phyloP scores from a whole-genome alignment of 306 rosid genomes.

The Gastrolobium villosum region DNA sequence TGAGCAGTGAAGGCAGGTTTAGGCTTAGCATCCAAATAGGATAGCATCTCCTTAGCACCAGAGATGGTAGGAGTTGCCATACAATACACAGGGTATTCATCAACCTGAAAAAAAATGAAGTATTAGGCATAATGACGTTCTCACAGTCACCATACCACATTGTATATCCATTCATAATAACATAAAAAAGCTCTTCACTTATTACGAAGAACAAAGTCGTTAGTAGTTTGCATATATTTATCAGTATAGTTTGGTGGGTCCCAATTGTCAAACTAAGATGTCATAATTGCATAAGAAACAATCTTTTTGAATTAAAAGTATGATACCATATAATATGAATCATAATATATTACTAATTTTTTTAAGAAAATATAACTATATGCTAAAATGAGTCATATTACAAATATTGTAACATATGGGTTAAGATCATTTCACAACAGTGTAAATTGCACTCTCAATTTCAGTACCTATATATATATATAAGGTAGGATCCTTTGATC shows the following conservation, averaged over 20 bases:
- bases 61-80: conserved; percentile 87
- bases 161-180: conserved; percentile 7
- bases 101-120: conserved; percentile 64
- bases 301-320: conserved; percentile 8
- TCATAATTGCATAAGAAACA: conserved; percentile 14
- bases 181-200: conserved; percentile 25
- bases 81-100: conserved; percentile 84
- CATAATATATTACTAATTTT: neutral
- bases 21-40: conserved; percentile 69
- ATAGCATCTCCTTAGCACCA: conserved; percentile 88
- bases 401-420: conserved; percentile 9
- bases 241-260: neutral
- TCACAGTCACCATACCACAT: conserved; percentile 5
- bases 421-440: too few relatives aligned
- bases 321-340: neutral
- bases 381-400: neutral
- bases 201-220: conserved; percentile 17
- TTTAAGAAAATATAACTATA: neutral
- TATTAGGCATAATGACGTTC: conserved; percentile 32
- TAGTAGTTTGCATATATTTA: neutral
- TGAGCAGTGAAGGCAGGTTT: conserved; percentile 55
- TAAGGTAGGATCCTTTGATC: too few relatives aligned
- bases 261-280: conserved; percentile 8
- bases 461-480: too few relatives aligned
- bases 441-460: too few relatives aligned